Evolutionary conservation across 208 protist genomes (phyloP), one percentile per base, ranked within the genome.

Genomic region (Sergeia podlipaevii): DNA sequence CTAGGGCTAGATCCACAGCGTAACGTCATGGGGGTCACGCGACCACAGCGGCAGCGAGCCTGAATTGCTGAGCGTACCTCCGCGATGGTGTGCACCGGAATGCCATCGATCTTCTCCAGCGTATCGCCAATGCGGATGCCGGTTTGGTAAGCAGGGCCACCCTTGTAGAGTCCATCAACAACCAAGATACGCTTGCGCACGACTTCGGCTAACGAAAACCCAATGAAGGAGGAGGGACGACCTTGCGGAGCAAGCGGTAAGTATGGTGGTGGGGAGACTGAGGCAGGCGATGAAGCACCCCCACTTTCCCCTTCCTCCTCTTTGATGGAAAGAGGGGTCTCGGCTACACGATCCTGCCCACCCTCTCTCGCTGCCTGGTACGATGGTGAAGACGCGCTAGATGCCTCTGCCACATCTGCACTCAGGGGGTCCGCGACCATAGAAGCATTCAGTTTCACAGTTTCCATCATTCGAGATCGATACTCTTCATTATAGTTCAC

Each of bases 41-140:
- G 33, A 43, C 50, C 77, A 48, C 59, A 63, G 38, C 57, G 46
- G 42, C 68, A 77, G 32, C 60, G 47, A 34, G 43, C 55, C 36
- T 49, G 38, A 0, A 85, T 70, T n/a, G 64, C 59, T 1, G 44
- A 30, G 13, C 69, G 50, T 5, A 52, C 73, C 21, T 75, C 70
- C n/a, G 43, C 49, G 17, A 80, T 68, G 1, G 43, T 62, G 18
- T 42, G 33, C 11, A 85, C 77, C 0, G 49, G 39, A 6, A 60
- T 33, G 0, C 56, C 77, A 24, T 60, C 63, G 21, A 77, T 71
- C 17, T 48, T 52, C 17, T 67, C 26, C 7, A 85, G 69, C 2
- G 56, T 51, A 43, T 80, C 77, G 21, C 62, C 77, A 30, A 80
- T 74, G 18, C 72, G 68, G 15, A 85, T 72, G 29, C 72, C 77